Evolutionary conservation across 1,284 basidiomycete species (phyloP), one percentile per base, ranked within the genome.

Genomic region (Puccinia polysora): DNA sequence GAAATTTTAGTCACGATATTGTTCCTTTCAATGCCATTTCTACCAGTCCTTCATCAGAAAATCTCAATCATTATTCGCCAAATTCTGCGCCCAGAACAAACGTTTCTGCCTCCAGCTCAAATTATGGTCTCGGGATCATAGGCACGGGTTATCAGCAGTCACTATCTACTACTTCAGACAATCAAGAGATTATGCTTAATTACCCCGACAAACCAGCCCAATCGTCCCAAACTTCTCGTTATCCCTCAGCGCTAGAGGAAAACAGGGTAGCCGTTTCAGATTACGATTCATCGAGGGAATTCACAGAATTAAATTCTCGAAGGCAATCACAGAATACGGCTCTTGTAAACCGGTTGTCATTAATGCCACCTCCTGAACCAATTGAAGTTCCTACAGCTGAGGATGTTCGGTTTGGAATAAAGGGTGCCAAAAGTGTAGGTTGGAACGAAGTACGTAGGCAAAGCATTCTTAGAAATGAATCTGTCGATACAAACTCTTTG

Each of bases 401-500:
- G 47, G 70, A 72, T 58, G 62, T 72, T 28, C 36, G 70, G 14
- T 72, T 72, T 65, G 70, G 70, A 72, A 72, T 72, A 8, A 72
- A 72, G 38, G 60, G 62, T 34, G 60, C 70, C 4, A 72, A 72
- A 38, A 72, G 70, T 36, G 38, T n/a, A 5, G 70, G 62, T 10
- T 71, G 69, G 69, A 53, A 28, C 12, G 69, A 71, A 36, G 69
- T 71, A 32, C 69, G 59, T 30, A 36, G 70, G 23, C 70, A 58
- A 34, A 55, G 40, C 36, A 52, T 30, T 45, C 59, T 36, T 7
- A 23, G 68, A 18, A 25, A 47, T 34, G 14, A 7, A 12, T 47
- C 34, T 12, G 30, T 40, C 32, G 32, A 38, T 23, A 47, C 47
- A n/a, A 40, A 49, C 30, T 62, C 68, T 18, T 52, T 49, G 2